A percentile compares a stretch with the other conserved stretches of the same genome.
Conservation (phyloP, 306 rosid species). For the Cicer chorassanicum region DNA sequence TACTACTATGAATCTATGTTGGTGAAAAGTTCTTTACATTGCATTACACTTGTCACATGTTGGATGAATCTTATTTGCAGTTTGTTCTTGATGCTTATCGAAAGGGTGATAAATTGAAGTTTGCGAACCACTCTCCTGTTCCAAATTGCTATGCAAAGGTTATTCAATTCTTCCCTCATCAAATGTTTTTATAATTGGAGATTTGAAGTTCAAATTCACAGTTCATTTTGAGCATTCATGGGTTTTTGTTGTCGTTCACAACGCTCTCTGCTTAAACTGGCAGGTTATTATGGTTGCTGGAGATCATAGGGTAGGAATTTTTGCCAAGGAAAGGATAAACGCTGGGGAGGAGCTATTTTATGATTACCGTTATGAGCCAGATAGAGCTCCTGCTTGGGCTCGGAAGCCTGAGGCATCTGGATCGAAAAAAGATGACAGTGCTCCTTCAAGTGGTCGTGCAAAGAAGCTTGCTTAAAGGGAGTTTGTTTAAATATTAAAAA, state of each 20-base stretch:
- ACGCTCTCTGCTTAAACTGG: constrained; percentile 26
- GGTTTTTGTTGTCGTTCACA: constrained; percentile 6
- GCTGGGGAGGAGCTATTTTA: constrained; percentile 99
- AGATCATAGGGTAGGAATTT: constrained; percentile 97
- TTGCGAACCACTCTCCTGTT: constrained; percentile 97
- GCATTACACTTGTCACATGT: background rate
- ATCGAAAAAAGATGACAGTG: constrained; percentile 83
- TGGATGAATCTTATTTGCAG: constrained; percentile 54
- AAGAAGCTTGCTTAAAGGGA: constrained; percentile 82
- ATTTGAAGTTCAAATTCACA: constrained; percentile 15
- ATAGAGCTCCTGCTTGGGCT: constrained; percentile 99
- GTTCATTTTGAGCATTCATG: constrained; percentile 13
- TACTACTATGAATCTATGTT: background rate
- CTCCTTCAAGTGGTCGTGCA: constrained; percentile 94
- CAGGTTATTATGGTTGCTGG: constrained; percentile 99
- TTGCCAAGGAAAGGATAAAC: constrained; percentile 92
- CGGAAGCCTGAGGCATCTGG: constrained; percentile 89
- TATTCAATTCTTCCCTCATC: constrained; percentile 41
- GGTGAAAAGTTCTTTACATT: constrained; percentile 1
- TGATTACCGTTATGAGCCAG: constrained; percentile 95
- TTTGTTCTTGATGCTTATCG: constrained; percentile 98
- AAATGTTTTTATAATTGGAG: background rate
- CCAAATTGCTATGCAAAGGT: constrained; percentile 99
- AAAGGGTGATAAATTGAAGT: constrained; percentile 96
- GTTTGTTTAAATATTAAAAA: constrained; percentile 41